These are phyloP conservation scores for Arxiozyma bovina DNA, from an alignment of 1,139 yeast genomes.

Conservation along the genomic window DNA sequence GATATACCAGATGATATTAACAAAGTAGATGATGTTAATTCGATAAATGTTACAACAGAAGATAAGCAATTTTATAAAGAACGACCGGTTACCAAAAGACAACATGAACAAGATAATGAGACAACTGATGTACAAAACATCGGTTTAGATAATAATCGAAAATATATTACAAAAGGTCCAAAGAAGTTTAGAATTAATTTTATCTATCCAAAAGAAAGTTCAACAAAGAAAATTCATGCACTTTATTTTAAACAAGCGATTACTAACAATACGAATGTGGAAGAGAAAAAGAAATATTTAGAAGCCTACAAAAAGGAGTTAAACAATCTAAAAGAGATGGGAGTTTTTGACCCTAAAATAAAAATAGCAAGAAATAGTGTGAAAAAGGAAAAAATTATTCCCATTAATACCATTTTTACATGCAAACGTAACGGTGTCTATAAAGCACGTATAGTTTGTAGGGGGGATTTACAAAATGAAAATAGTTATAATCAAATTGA, in stretches of 20 bases:
- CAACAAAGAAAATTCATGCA: background rate
- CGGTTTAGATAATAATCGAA: background rate
- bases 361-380: background rate
- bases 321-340: conserved; percentile 1
- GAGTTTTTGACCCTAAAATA: conserved; percentile 1
- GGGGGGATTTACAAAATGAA: background rate
- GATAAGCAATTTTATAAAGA: background rate
- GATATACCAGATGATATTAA: background rate
- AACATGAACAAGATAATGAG: background rate
- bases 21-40: background rate
- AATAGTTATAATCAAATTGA: background rate
- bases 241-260: conserved; percentile 2
- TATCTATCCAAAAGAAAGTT: background rate
- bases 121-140: background rate
- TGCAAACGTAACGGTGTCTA: background rate
- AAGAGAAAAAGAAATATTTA: background rate
- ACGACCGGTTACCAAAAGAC: background rate
- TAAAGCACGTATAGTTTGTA: background rate
- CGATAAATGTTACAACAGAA: too few species aligned
- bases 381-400: background rate
- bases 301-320: conserved; percentile 4
- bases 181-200: background rate
- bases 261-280: conserved; percentile 1
- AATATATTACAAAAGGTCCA: background rate
- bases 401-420: background rate